Base-by-base conservation (phyloP, 140 eudicot genomes). In the Senecio squalidus region DNA sequence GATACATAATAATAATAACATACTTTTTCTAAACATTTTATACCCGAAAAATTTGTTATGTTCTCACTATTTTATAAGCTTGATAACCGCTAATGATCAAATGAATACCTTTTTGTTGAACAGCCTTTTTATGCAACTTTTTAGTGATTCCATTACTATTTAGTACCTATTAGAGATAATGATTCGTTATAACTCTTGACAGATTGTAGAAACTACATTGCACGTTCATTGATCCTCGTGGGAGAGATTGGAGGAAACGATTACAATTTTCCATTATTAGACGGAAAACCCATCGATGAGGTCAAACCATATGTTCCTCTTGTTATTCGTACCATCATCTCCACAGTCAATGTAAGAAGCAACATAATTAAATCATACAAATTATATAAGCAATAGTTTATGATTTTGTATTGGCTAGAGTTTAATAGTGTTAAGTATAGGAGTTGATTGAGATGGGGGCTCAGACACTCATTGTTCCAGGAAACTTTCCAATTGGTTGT, bases 401-500 rank as follows among this genome's bases (percentile, higher is more conserved):
- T 36, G 43, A 36, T 9, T 9, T 36, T 36, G 2, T 9, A 5
- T 3, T 36, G 14, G 10, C 43, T 36, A 9, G 43, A 36, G 20
- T 28, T 9, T 60, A 11, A 28, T 27, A 17, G 29, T 62, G 17
- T 11, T 20, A 28, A 30, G 1, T 26, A 54, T 46, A 70, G 57
- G 55, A 33, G 2, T 44, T 70, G 8, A 60, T 70, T 22, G 30
- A 51, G 21, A 50, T 47, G 60, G 78, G 74, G 27, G 82, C 74
- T 31, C 17, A 5, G 25, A 31, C 64, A 11, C 30, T 60, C 0
- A 47, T 72, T 8, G 74, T 77, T 26, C 78, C 76, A 38, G 75
- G 83, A 46, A 66, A 67, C 34, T 71, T 72, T 30, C 82, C 83
- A 25, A 16, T 47, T 1, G 83, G 83, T 11, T 77, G 83, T 18